Percentiles rank a stretch among this genome's conserved stretches.
These are phyloP conservation scores for Periconia sp. DNA, from an alignment of 2,329 filamentous ascomycete genomes.

Conservation along the genomic window DNA sequence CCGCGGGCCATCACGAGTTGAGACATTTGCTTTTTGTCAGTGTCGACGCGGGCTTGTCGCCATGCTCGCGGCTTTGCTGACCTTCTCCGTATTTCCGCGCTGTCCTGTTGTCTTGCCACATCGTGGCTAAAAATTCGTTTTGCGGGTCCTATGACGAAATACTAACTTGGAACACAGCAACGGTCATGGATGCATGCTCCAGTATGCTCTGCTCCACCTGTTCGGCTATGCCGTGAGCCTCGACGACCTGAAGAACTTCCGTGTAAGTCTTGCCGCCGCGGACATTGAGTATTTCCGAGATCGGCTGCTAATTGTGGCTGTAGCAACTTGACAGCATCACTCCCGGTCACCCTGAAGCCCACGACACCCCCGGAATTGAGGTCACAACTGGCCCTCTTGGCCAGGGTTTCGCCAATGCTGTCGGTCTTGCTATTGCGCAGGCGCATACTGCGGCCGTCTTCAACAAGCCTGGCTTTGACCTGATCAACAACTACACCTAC, in stretches of 20 bases:
- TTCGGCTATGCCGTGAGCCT: slow-evolving; percentile 88
- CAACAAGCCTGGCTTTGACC: slow-evolving; percentile 93
- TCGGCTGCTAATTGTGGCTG: slow-evolving; percentile 18
- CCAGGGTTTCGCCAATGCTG: slow-evolving; percentile 96
- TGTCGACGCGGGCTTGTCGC: not conserved
- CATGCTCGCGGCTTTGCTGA: slow-evolving; percentile 3
- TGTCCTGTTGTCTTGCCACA: slow-evolving; percentile 16
- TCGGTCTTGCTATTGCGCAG: slow-evolving; percentile 96
- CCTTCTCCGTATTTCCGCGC: slow-evolving; percentile 15
- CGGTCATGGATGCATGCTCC: slow-evolving; percentile 99
- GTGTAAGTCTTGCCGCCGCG: slow-evolving; percentile 66
- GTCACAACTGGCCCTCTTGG: slow-evolving; percentile 98
- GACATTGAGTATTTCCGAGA: slow-evolving; percentile 55
- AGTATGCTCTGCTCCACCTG: slow-evolving; percentile 96
- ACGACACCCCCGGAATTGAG: slow-evolving; percentile 96
- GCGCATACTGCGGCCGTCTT: slow-evolving; percentile 87
- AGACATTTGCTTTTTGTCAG: slow-evolving; percentile 23
- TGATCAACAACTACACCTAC: slow-evolving; percentile 98
- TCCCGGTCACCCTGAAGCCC: slow-evolving; percentile 93
- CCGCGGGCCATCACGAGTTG: slow-evolving; percentile 19
- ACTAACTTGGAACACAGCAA: slow-evolving; percentile 66
- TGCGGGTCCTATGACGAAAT: no score
- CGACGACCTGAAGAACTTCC: slow-evolving; percentile 95
- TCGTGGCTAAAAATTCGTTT: slow-evolving; percentile 3
- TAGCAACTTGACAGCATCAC: slow-evolving; percentile 79